Evolutionary conservation across 2,329 filamentous ascomycete genomes (phyloP).

Genomic region (Emergomyces pasteurianus): DNA sequence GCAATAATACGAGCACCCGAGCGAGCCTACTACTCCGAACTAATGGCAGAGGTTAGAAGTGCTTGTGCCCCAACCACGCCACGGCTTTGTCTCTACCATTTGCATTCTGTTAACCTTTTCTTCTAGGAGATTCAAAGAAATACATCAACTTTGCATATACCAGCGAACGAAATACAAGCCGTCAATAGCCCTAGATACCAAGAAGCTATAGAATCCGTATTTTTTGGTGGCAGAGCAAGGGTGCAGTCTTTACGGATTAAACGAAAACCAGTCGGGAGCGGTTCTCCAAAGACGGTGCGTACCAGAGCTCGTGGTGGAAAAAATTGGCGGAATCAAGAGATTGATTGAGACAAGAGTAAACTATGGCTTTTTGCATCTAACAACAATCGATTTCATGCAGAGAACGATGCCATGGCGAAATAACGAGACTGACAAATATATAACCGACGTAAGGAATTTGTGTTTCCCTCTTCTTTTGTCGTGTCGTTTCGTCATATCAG

Average conservation of each 20-base stretch:
- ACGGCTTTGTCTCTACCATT: not conserved
- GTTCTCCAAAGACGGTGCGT: not conserved
- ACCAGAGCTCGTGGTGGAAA: not conserved
- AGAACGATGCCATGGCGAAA: not conserved
- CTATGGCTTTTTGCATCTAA: not conserved
- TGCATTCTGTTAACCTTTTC: not conserved
- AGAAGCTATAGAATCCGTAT: not conserved
- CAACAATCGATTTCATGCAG: not conserved
- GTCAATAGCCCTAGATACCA: not conserved
- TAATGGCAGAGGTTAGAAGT: not conserved
- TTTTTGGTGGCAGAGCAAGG: not conserved
- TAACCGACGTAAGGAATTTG: not conserved
- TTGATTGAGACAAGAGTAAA: not conserved
- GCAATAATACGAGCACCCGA: not conserved
- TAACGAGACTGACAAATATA: not conserved
- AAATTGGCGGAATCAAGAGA: not conserved
- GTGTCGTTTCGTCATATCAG: not conserved
- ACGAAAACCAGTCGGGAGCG: not conserved
- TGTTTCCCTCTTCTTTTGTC: not conserved
- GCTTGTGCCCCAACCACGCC: not conserved
- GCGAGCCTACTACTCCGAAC: not conserved
- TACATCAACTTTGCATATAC: not conserved
- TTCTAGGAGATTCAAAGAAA: not conserved
- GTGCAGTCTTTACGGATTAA: not conserved
- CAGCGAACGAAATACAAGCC: not conserved